Evolutionary conservation across 164 flowering plant genomes (phyloP), one percentile per base, ranked within the genome.

Genomic region (Vitis riparia): DNA sequence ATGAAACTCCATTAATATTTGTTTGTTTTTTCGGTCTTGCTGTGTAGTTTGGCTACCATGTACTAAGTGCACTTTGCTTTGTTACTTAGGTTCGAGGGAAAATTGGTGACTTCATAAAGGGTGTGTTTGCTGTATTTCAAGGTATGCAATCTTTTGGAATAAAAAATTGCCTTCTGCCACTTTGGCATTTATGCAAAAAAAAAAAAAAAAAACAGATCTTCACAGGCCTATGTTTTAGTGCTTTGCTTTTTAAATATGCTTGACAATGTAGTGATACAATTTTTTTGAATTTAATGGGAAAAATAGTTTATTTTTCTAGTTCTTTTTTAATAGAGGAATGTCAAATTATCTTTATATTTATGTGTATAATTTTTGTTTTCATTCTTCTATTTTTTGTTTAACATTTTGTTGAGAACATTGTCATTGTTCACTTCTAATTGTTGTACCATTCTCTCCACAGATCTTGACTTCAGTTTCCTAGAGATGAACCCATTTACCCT

Each of bases 401-500:
- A 19, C 49, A 19, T 57, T 19, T 57, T 68, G 23, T 51, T 11
- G n/a, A 3, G 44, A 37, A 51, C 44, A 37, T 4, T 37, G 47
- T 51, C 53, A 19, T 32, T 6, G 7, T 37, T 37, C 10, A 14
- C 23, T 27, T 51, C 50, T 61, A 13, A 53, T 32, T 16, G 49
- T 57, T 59, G 0, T 60, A 11, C 44, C 58, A 15, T 14, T 49
- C 17, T 66, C 30, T 65, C 17, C 19, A 1, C 82, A 93, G 98
- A 93, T 81, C 81, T 93, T 68, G 98, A 93, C 79, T 93, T 91
- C 84, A 88, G 84, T 71, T 91, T 93, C 76, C 66, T 93, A 67
- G 98, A 93, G 85, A 91, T 91, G 98, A 93, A 93, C 77, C 97
- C 98, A 8, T 93, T 93, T 73, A 88, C 98, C 9, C 76, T 93